Percentiles rank a stretch among this genome's conserved stretches.
Evolutionary conservation across 1,284 basidiomycete genomes (phyloP).

Genomic region (Cutaneotrichosporon dermatis): DNA sequence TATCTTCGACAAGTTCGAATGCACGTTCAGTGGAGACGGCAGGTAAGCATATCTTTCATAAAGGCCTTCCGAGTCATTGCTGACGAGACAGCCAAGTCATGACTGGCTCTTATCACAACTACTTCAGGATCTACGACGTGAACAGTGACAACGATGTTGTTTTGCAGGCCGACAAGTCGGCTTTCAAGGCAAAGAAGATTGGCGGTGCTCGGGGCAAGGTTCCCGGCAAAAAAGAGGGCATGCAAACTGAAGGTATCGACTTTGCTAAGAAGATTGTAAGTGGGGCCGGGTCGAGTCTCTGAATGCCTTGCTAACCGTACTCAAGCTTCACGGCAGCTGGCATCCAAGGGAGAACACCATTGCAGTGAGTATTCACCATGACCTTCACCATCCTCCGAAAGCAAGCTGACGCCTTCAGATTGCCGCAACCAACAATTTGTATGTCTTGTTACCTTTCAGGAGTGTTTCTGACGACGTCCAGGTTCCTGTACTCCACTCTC

Average conservation of each 20-base stretch:
- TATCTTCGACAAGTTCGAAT: constrained; percentile 99
- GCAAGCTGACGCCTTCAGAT: constrained; percentile 57
- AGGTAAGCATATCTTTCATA: constrained; percentile 59
- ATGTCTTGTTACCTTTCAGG: constrained; percentile 37
- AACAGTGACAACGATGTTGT: constrained; percentile 87
- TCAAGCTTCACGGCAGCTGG: constrained; percentile 81
- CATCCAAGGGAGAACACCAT: constrained; percentile 97
- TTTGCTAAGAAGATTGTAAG: constrained; percentile 97
- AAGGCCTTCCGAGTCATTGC: not conserved
- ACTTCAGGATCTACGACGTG: constrained; percentile 98
- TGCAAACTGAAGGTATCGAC: constrained; percentile 87
- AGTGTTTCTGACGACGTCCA: constrained; percentile 2
- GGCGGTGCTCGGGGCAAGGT: constrained; percentile 76
- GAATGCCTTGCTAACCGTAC: not conserved
- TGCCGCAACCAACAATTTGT: constrained; percentile 90
- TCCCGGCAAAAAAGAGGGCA: constrained; percentile 67
- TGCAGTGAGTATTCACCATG: constrained; percentile 59
- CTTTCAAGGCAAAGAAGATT: constrained; percentile 99
- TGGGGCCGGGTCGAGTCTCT: not conserved
- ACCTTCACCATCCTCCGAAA: too few relatives aligned
- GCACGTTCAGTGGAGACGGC: constrained; percentile 91
- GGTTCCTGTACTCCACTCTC: constrained; percentile 48
- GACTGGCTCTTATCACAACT: constrained; percentile 99
- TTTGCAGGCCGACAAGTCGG: constrained; percentile 97
- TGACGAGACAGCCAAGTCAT: constrained; percentile 67